Base-by-base conservation (phyloP, 106 monocot genomes). In the Iris macrosiphon region DNA sequence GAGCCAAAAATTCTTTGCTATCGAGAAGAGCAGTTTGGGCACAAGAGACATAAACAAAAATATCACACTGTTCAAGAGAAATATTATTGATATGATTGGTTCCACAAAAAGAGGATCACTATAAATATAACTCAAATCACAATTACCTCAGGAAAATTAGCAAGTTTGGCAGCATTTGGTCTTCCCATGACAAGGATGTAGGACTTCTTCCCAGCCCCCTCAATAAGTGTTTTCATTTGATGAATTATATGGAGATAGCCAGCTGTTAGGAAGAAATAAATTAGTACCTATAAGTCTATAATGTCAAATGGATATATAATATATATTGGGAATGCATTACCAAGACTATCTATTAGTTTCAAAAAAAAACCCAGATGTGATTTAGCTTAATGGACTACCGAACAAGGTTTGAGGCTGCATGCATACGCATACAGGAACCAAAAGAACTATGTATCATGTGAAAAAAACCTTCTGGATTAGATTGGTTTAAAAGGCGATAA, bases 1-100 rank as follows among this genome's bases (percentile, higher is more conserved):
- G 89, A 55, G 89, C 75, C 48, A 96, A 57, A 60, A 89, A 96
- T 14, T 96, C 89, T 66, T 96, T 96, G 79, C 89, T 89, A 57
- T 96, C 95, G 79, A 96, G 54, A 41, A 96, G 79, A 47, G 95
- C 82, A 52, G 89, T 96, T 83, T 96, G 95, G 16, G 95, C 82
- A 75, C 95, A 96, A 24, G 95, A 96, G 35, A 96, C 79, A 40
- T 85, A 89, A 33, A 96, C 73, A 74, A 96, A 96, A 56, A 89
- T 66, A 73, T 96, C 95, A 74, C 89, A 85, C 95, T 96, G 79
- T 34, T 15, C 28, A 64, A 71, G 14, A 24, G 32, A 18, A 55
- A 61, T 45, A 22, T 34, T 11, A 28, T 13, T 38, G 34, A 47
- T 5, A 24, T 13, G 31, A 32, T 57, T 29, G 14, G 34, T 7